Base-by-base conservation (phyloP, 2,329 filamentous ascomycete species). In the Claviceps paspali region DNA sequence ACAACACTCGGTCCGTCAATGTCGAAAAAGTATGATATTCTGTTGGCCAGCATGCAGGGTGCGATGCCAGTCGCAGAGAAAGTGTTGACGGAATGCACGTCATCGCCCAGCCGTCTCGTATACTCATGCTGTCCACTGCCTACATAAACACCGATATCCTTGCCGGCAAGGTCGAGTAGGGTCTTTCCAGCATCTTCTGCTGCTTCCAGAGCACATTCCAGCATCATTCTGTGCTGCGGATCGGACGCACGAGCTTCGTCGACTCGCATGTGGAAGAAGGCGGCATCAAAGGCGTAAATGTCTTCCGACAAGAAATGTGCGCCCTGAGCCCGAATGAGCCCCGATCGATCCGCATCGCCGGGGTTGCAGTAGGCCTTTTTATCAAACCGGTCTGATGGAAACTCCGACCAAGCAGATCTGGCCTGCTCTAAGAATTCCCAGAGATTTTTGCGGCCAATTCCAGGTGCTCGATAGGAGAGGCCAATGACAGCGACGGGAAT, bases 171-270 rank as follows among this genome's bases (percentile, higher is more conserved):
- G 14, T 52, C 47, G 17, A 62, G 59, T 45, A 61, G 62, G 2
- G 62, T 60, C 24, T 66, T 56, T 10, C 64, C 64, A 1, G 64
- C 63, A 36, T 59, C 63, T 45, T 68, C 64, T 14, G 67, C 53
- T 0, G 63, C 62, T 46, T 69, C 65, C 38, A 62, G 66, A 1
- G 63, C 61, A 39, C 62, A 64, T 46, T 69, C 64, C 3, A 68
- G 53, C 27, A 66, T 52, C 12, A 68, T 47, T 1, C 65, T 56
- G 39, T 68, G 64, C 40, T 68, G 64, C 1, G 66, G 65, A 29
- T 70, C 66, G 8, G 39, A 31, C 3, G 62, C 60, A 33, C 55
- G 55, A 33, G 56, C 62, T 47, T 65, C 61, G 41, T 63, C 61
- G 2, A 36, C 24, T 2, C 61, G 63, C 28, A 65, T 44, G 33